Evolutionary conservation across 1,139 yeast species (phyloP).

Genomic region (Meyerozyma carpophila): DNA sequence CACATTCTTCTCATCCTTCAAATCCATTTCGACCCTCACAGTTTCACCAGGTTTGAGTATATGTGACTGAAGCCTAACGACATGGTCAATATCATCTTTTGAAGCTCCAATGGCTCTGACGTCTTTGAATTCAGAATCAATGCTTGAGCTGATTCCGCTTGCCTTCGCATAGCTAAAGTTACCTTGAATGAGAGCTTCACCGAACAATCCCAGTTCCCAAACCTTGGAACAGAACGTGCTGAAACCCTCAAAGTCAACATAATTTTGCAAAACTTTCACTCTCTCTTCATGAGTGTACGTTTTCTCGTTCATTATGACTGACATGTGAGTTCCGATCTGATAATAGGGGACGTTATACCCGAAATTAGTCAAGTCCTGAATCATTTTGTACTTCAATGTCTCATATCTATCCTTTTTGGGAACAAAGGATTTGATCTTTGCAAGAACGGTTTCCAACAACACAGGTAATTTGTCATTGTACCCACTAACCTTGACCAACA

Average conservation of each 20-base stretch:
- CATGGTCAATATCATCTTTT: conserved; percentile 24
- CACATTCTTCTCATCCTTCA: conserved; percentile 65
- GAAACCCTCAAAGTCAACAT: conserved; percentile 46
- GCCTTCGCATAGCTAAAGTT: conserved; percentile 62
- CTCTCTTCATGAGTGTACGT: conserved; percentile 64
- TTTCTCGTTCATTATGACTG: conserved; percentile 62
- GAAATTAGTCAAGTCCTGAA: conserved; percentile 62
- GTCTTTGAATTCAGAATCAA: conserved; percentile 15
- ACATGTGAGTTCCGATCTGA: conserved; percentile 63
- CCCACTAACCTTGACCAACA: conserved; percentile 65
- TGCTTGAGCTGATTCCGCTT: conserved; percentile 15
- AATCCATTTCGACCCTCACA: conserved; percentile 44
- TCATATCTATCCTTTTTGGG: conserved; percentile 59
- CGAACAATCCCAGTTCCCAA: conserved; percentile 46
- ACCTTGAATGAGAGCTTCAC: conserved; percentile 76
- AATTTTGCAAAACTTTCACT: conserved; percentile 40
- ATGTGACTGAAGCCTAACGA: conserved; percentile 24
- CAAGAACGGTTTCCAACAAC: conserved; percentile 56
- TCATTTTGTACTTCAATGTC: conserved; percentile 56
- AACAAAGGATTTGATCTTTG: conserved; percentile 45
- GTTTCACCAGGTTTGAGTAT: conserved; percentile 39
- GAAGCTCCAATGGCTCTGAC: conserved; percentile 35
- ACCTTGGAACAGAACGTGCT: conserved; percentile 34
- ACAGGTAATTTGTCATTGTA: conserved; percentile 75
- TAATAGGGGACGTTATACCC: conserved; percentile 71